Evolutionary conservation across 2,329 filamentous ascomycete genomes (phyloP).

Genomic region (Fonsecaea nubica): DNA sequence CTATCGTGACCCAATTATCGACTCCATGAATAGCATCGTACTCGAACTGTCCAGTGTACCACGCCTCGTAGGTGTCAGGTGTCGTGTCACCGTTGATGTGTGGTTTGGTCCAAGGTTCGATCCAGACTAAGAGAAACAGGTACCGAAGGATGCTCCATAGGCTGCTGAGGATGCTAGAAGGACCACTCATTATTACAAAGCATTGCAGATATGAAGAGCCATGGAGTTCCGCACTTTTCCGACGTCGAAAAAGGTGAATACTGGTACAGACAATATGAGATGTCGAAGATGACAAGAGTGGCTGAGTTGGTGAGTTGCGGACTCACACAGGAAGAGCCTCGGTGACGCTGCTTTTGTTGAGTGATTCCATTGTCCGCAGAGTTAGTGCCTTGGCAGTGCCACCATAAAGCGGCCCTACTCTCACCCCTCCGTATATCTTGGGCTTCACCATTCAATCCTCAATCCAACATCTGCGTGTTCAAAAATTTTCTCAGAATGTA

Average conservation of each 20-base stretch:
- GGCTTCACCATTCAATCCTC: not conserved
- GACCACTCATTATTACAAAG: conserved; percentile 14
- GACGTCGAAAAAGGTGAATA: not conserved
- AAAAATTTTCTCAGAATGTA: no score
- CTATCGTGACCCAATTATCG: conserved; percentile 28
- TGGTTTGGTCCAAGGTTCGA: conserved; percentile 30
- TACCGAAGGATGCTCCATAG: conserved; percentile 26
- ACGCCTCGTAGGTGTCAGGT: conserved; percentile 26
- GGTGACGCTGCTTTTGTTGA: conserved; percentile 8
- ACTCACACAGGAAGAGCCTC: not conserved
- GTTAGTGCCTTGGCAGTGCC: not conserved
- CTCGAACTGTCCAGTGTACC: conserved; percentile 20
- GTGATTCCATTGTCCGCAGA: not conserved
- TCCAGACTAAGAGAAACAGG: conserved; percentile 22
- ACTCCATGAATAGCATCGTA: conserved; percentile 30
- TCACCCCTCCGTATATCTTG: not conserved
- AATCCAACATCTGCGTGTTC: not conserved
- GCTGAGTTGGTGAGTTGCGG: not conserved
- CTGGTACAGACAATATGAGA: not conserved
- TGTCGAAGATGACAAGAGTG: not conserved
- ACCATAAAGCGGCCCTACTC: not conserved
- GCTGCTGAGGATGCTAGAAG: conserved; percentile 18
- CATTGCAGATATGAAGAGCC: not conserved
- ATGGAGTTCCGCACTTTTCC: not conserved
- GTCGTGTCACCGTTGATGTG: conserved; percentile 6